phyloP scores from a whole-genome alignment of 2,329 filamentous ascomycete genomes.

The Trichoderma cornu-damae region DNA sequence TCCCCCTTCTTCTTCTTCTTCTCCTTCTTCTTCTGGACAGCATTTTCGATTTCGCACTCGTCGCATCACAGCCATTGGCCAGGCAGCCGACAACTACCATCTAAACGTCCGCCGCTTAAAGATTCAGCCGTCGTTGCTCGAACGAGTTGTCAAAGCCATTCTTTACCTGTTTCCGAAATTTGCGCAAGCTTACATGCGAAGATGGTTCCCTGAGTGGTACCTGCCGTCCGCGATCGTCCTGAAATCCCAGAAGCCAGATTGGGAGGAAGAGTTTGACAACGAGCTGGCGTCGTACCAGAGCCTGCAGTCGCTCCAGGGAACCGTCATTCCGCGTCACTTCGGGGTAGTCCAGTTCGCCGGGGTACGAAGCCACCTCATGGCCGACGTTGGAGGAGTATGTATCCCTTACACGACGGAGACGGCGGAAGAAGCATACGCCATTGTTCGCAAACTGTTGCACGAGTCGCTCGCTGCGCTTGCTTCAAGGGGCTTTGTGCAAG shows the following conservation, averaged over 20 bases:
- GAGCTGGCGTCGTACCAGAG: slow-evolving; percentile 24
- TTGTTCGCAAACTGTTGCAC: slow-evolving; percentile 27
- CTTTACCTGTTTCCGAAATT: slow-evolving; percentile 18
- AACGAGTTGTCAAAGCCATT: slow-evolving; percentile 9
- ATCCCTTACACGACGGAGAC: slow-evolving; percentile 23
- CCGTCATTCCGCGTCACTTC: slow-evolving; percentile 23
- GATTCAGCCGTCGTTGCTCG: slow-evolving; percentile 13
- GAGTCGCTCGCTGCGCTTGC: slow-evolving; percentile 24
- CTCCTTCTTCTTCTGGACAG: background rate
- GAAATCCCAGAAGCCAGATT: slow-evolving; percentile 24
- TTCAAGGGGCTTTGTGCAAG: slow-evolving; percentile 20
- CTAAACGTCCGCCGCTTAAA: slow-evolving; percentile 23
- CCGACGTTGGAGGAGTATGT: slow-evolving; percentile 24
- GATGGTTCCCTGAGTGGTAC: slow-evolving; percentile 20
- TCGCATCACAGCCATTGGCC: slow-evolving; percentile 18
- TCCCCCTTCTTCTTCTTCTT: too few relatives aligned
- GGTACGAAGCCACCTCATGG: slow-evolving; percentile 24
- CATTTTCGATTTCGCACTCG: slow-evolving; percentile 17
- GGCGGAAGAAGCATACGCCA: slow-evolving; percentile 18
- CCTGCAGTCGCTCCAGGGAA: slow-evolving; percentile 24
- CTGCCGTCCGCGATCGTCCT: slow-evolving; percentile 22
- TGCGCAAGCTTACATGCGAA: slow-evolving; percentile 10
- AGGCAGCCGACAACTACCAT: slow-evolving; percentile 14
- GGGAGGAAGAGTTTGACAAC: slow-evolving; percentile 28
- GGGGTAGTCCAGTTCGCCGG: slow-evolving; percentile 22